A percentile compares a stretch with the other conserved stretches of the same genome.
Evolutionary conservation across 768 basidiomycete species (phyloP).

Genomic region (Termitomyces sp.): DNA sequence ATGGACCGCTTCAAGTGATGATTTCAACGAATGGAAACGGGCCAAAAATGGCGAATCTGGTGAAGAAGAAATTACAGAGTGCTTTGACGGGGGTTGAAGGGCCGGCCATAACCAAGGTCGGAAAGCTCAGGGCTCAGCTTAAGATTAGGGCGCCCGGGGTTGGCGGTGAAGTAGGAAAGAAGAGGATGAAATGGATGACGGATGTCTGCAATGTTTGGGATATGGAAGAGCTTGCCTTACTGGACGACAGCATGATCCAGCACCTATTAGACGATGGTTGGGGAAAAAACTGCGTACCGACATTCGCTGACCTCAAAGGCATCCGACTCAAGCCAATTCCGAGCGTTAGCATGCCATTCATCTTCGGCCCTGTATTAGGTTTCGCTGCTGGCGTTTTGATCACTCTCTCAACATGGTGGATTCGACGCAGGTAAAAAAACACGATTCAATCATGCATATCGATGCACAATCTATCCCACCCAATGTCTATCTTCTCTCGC

Average conservation of each 20-base stretch:
- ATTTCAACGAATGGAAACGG: constrained; percentile 93
- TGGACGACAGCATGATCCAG: constrained; percentile 63
- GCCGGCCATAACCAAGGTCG: constrained; percentile 75
- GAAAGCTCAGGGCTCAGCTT: constrained; percentile 63
- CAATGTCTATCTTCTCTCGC: background rate
- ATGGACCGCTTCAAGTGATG: constrained; percentile 92
- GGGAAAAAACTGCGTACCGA: constrained; percentile 57
- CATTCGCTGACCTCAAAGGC: constrained; percentile 36
- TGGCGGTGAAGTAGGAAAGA: constrained; percentile 69
- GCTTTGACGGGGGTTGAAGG: constrained; percentile 71
- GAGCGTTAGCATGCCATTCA: constrained; percentile 20
- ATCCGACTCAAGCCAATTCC: background rate
- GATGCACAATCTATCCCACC: background rate
- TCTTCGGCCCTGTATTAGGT: constrained; percentile 26
- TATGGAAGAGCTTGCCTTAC: constrained; percentile 69
- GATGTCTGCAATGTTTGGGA: constrained; percentile 82
- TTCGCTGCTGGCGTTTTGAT: constrained; percentile 41
- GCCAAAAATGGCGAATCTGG: constrained; percentile 84
- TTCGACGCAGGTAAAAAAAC: constrained; percentile 24
- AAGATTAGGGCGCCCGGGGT: constrained; percentile 80
- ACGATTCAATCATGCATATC: background rate
- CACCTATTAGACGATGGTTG: constrained; percentile 80
- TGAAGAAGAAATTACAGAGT: constrained; percentile 63
- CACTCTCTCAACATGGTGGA: constrained; percentile 18
- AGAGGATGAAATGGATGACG: constrained; percentile 92